These are phyloP conservation scores for Astrocystis sublimbata DNA, from an alignment of 495 filamentous ascomycete genomes.

Conservation along the genomic window DNA sequence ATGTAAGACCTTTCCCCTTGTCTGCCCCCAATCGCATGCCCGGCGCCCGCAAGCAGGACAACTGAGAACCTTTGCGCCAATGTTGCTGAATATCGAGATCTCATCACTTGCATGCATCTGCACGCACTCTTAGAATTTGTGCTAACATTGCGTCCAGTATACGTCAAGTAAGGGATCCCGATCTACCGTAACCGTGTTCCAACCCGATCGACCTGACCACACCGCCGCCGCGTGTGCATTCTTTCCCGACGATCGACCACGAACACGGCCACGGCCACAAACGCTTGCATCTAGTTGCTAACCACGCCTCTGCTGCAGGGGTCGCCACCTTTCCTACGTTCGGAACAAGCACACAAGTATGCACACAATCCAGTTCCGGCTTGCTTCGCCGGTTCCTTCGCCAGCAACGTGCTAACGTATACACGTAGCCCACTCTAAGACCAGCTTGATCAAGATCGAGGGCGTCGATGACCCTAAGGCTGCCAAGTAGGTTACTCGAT, in stretches of 20 bases:
- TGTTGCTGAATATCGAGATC: background rate
- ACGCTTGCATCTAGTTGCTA: constrained; percentile 4
- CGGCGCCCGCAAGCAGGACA: background rate
- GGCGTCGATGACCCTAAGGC: constrained; percentile 85
- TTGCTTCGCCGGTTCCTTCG: background rate
- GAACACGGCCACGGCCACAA: too few species aligned
- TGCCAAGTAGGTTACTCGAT: constrained; percentile 65
- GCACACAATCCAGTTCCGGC: background rate
- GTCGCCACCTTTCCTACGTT: constrained; percentile 92
- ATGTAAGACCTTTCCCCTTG: constrained; percentile 58
- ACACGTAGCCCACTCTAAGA: constrained; percentile 80
- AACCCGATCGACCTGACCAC: background rate
- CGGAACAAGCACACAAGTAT: constrained; percentile 34
- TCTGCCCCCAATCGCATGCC: background rate
- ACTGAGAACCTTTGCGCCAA: background rate
- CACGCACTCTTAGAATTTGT: background rate
- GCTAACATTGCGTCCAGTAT: constrained; percentile 62
- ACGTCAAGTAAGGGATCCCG: constrained; percentile 75
- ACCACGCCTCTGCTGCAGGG: constrained; percentile 53
- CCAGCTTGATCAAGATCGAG: constrained; percentile 92
- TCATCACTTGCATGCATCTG: background rate
- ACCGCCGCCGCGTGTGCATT: constrained; percentile 2
- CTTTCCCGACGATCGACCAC: background rate
- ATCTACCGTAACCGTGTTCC: background rate
- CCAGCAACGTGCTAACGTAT: constrained; percentile 54